phyloP scores from a whole-genome alignment of 345 rosid genomes.

The Corchorus olitorius region DNA sequence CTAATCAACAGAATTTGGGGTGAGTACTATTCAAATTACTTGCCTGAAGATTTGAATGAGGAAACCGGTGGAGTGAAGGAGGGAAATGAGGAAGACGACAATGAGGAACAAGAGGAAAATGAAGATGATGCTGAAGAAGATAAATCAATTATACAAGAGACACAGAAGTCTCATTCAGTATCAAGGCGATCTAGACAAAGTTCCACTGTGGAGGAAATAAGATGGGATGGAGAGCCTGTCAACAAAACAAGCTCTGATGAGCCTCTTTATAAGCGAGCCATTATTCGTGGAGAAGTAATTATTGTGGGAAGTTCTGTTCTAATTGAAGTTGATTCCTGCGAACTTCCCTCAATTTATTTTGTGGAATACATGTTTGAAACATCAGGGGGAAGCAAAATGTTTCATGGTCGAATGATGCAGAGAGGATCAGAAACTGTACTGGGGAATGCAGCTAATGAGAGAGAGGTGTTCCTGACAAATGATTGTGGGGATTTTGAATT shows the following conservation, averaged over 20 bases:
- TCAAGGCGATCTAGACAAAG: slow-evolving; percentile 29
- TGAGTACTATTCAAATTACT: slow-evolving; percentile 65
- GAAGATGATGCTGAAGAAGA: slow-evolving; percentile 46
- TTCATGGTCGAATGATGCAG: slow-evolving; percentile 58
- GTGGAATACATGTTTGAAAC: slow-evolving; percentile 70
- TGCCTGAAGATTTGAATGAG: slow-evolving; percentile 49
- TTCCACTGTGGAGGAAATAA: slow-evolving; percentile 47
- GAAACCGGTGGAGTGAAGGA: slow-evolving; percentile 32
- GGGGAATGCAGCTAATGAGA: slow-evolving; percentile 56
- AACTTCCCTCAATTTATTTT: slow-evolving; percentile 49
- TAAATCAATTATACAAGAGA: slow-evolving; percentile 27
- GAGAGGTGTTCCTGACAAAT: slow-evolving; percentile 63
- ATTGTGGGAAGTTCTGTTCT: slow-evolving; percentile 51
- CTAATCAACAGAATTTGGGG: slow-evolving; percentile 88
- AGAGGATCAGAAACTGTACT: slow-evolving; percentile 65
- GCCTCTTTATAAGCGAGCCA: slow-evolving; percentile 52
- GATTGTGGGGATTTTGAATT: slow-evolving; percentile 50
- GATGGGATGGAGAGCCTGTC: slow-evolving; percentile 53
- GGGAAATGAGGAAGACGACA: slow-evolving; percentile 47
- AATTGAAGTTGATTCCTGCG: slow-evolving; percentile 46
- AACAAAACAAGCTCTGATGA: slow-evolving; percentile 45
- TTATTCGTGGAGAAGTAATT: slow-evolving; percentile 47
- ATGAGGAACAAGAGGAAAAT: slow-evolving; percentile 45
- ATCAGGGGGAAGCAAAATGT: slow-evolving; percentile 47
- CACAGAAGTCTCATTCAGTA: slow-evolving; percentile 26